Base-by-base conservation (phyloP, 768 basidiomycete genomes). In the Termitomyces sp. region DNA sequence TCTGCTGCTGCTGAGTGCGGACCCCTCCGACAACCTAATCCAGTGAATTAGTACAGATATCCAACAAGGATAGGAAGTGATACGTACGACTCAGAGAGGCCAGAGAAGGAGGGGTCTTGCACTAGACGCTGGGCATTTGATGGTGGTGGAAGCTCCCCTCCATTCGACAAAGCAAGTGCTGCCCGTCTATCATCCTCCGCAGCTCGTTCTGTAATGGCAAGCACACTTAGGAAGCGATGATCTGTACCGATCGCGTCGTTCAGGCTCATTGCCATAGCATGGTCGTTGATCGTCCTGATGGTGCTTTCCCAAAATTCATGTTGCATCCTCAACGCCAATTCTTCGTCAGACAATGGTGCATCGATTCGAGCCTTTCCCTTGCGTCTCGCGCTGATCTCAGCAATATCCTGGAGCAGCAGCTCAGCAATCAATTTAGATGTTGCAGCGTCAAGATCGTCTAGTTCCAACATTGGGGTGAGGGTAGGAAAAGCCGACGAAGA, bases 291-390 rank as follows among this genome's bases (percentile, higher is more conserved):
- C 12, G 45, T 47, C 6, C 58, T 59, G n/a, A 63, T 7, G 9
- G 56, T 20, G 9, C 20, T 46, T 54, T 63, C 61, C 57, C 59
- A 50, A 11, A 49, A 22, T 30, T 64, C 61, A 16, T 41, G 42
- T 24, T 67, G 65, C 36, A 60, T 39, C 4, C 45, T 33, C 13
- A 67, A 58, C 4, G 66, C 66, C 4, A 63, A n/a, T 42, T 67
- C 65, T 39, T 67, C 63, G 36, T 66, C 65, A 4, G 66, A 63
- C 7, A 58, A 50, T 2, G 66, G 60, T 0, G 60, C 55, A 47
- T 66, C 65, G 6, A 52, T 58, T 6, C 65, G 61, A 13, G 58
- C 58, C 55, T 68, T 68, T 16, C 65, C 67, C 45, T 68, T 68
- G 39, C 65, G 65, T 15, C 53, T 48, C 12, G 24, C 18, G 11